Evolutionary conservation across 495 filamentous ascomycete genomes (phyloP), one percentile per base, ranked within the genome.

Genomic region (Bombardia bombarda): DNA sequence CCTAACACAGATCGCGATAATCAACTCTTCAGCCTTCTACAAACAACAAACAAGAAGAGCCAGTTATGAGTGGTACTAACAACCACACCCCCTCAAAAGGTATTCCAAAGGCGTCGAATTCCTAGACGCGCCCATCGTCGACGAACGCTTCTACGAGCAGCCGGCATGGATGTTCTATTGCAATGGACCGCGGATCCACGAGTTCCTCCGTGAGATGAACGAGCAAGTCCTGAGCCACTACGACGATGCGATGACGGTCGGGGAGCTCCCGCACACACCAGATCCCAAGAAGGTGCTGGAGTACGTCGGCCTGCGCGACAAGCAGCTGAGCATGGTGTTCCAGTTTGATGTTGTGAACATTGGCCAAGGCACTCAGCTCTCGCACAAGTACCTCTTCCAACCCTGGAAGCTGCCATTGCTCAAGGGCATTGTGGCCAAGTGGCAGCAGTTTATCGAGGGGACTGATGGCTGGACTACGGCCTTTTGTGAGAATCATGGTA

Each of bases 401-500:
- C 43, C 59, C 8, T 41, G 45, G 38, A 10, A 9, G 4, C 21
- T 82, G 13, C 60, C 69, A 0, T 61, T 74, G 18, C 56, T 85
- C 7, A 79, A 77, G 40, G 40, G 55, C 3, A 68, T 74, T 30
- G 68, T 84, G 21, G 60, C 66, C 9, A 69, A 61, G 7, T 80
- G 74, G 75, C 79, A 84, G 51, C 68, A 43, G 0, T 79, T 82
- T 51, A 86, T 87, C 66, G 72, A 79, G 51, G 65, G 69, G n/a
- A 79, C 75, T 30, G 77, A 78, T 46, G 83, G 75, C 18, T 87
- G 84, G 84, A 86, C 81, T 38, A 77, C 82, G 0, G 63, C 79
- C 7, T 87, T 79, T 64, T 77, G 75, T 54, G 84, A 87, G 55
- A 88, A 86, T 46, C 83, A 88, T 52, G n/a, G n/a, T n/a, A n/a